phyloP scores from a whole-genome alignment of 2,329 filamentous ascomycete genomes.

The Blumeriella jaapii region DNA sequence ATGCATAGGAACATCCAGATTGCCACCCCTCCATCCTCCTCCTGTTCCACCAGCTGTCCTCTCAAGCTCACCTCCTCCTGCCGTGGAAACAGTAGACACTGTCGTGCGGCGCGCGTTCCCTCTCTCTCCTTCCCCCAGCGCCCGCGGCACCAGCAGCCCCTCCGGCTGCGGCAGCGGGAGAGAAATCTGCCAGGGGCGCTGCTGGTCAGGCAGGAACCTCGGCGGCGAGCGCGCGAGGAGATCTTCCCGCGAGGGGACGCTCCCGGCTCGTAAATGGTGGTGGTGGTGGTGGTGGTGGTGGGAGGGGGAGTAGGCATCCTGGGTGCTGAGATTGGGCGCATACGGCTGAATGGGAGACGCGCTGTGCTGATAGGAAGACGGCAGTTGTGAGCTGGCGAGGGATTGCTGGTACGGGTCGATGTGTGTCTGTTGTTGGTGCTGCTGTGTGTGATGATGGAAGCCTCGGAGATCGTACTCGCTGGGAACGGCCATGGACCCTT shows the following conservation, averaged over 20 bases:
- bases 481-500: constrained; percentile 18
- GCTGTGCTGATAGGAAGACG: no score
- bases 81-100: no score
- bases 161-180: no score
- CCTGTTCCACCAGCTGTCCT: no score
- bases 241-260: constrained; percentile 20
- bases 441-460: background rate
- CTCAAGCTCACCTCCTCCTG: no score
- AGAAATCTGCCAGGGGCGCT: constrained; percentile 24
- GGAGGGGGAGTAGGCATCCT: background rate
- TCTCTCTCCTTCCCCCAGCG: no score
- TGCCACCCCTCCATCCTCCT: no score
- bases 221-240: constrained; percentile 24
- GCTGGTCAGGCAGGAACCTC: constrained; percentile 18
- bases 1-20: no score
- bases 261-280: constrained; percentile 1
- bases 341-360: background rate
- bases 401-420: background rate
- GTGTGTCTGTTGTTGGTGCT: constrained; percentile 4
- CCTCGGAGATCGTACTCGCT: constrained; percentile 21
- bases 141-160: no score
- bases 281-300: constrained; percentile 1
- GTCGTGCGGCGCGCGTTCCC: no score
- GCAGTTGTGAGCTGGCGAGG: background rate
- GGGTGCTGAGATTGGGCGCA: background rate